Evolutionary conservation across 2,329 filamentous ascomycete species (phyloP).

Genomic region (Alternaria arbusti): DNA sequence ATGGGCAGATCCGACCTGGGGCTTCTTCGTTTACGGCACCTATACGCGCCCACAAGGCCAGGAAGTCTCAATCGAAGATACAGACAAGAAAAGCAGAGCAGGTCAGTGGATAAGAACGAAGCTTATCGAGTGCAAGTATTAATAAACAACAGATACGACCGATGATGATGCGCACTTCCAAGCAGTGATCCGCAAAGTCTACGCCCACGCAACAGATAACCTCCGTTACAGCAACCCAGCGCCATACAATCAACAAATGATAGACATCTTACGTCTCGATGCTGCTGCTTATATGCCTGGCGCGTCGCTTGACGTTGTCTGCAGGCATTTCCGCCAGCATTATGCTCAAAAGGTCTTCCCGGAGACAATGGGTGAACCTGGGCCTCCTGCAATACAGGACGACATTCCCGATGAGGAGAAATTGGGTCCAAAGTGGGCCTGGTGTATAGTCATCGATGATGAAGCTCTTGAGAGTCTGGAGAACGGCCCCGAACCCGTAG

Average conservation of each 20-base stretch:
- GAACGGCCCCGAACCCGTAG: conserved; percentile 7
- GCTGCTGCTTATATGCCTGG: conserved; percentile 7
- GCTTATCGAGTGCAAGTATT: background rate
- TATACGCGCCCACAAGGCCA: background rate
- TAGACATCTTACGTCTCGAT: conserved; percentile 4
- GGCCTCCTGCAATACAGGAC: background rate
- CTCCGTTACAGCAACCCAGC: conserved; percentile 3
- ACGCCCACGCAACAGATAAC: conserved; percentile 6
- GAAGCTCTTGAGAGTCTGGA: conserved; percentile 8
- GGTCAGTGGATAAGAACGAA: background rate
- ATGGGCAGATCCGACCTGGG: conserved; percentile 2
- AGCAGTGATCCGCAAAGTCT: background rate
- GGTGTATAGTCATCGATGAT: conserved; percentile 9
- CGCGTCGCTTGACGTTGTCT: conserved; percentile 9
- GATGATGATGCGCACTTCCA: conserved; percentile 1
- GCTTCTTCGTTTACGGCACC: conserved; percentile 9
- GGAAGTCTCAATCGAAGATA: background rate
- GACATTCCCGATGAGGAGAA: conserved; percentile 1
- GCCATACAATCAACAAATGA: conserved; percentile 11
- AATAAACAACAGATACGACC: background rate
- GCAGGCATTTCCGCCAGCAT: conserved; percentile 8
- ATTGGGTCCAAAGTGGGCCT: conserved; percentile 1
- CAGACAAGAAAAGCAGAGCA: background rate
- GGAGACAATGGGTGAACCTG: background rate
- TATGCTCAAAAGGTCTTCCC: background rate